Base-by-base conservation (phyloP, 2,329 filamentous ascomycete species). In the Hymenoscyphus infarciens region DNA sequence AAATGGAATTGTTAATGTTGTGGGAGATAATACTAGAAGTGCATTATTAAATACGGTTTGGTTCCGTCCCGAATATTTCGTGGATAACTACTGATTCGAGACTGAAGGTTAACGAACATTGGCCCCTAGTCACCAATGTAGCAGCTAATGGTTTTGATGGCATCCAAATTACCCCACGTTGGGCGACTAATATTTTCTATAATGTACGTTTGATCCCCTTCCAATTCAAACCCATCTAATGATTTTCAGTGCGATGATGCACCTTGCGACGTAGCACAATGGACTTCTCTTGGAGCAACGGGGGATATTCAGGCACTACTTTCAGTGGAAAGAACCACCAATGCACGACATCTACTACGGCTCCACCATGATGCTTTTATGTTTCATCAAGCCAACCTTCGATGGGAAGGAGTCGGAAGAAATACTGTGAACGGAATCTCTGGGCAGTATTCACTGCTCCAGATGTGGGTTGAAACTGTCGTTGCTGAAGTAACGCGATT, bases 161-260 rank as follows among this genome's bases (percentile, higher is more conserved):
- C 0, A 77, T 86, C 49, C 79, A 79, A 62, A 77, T 87, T 55
- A 82, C 85, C 66, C 83, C 83, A 5, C 82, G 85, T 56, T 87
- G 81, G 80, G 82, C 84, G 1, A 84, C 83, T 2, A 80, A 82
- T 53, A 87, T 87, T 62, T 87, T 87, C 76, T 87, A 84, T 77
- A 86, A 87, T 74, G 68, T 66, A 61, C 60, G 11, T 11, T 33
- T 29, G 39, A 10, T 13, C 35, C 60, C 11, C 7, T 35, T 57
- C 13, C 8, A n/a, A 11, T 8, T 15, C 2, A 19, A 11, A 11
- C 57, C 25, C 22, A 19, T 7, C 13, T 33, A 45, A 5, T 10
- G 31, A 33, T 49, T 8, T 13, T 15, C 22, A 68, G 22, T 87
- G 84, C 72, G 82, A 85, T 71, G 78, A 78, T 13, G 76, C 82